Conservation (phyloP, 768 basidiomycete species). For the Hygrophoropsis aurantiaca region DNA sequence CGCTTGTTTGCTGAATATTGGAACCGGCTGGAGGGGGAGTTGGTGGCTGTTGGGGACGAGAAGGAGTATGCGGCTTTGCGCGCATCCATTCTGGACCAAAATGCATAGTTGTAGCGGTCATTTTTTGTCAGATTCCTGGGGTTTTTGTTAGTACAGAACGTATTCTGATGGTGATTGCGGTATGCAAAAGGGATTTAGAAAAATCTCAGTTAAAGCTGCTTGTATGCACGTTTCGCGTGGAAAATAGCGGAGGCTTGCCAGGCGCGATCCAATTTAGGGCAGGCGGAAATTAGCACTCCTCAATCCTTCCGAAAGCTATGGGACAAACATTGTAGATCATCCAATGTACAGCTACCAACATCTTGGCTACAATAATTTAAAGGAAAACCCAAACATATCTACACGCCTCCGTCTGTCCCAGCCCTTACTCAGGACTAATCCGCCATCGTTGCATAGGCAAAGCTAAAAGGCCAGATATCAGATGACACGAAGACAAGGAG, state of each 20-base stretch:
- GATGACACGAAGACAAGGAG: neutral
- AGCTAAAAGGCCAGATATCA: slow-evolving; percentile 38
- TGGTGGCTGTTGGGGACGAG: slow-evolving; percentile 54
- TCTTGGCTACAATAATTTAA: too few species aligned
- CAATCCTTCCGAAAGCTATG: too few species aligned
- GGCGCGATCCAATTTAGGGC: slow-evolving; percentile 28
- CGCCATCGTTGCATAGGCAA: slow-evolving; percentile 74
- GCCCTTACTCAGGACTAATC: slow-evolving; percentile 39
- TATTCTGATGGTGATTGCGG: slow-evolving; percentile 5
- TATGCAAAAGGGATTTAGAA: slow-evolving; percentile 17
- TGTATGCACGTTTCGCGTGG: slow-evolving; percentile 18
- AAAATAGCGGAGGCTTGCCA: slow-evolving; percentile 20
- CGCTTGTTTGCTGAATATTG: slow-evolving; percentile 42
- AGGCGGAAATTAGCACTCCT: slow-evolving; percentile 14
- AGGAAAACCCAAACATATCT: neutral
- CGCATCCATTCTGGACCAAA: slow-evolving; percentile 96
- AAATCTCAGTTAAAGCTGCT: slow-evolving; percentile 13
- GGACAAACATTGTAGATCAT: neutral
- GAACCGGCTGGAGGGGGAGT: slow-evolving; percentile 54
- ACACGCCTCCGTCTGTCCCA: neutral
- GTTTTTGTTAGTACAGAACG: slow-evolving; percentile 5
- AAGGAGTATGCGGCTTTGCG: slow-evolving; percentile 61
- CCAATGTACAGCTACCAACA: neutral
- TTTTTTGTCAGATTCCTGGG: slow-evolving; percentile 28
- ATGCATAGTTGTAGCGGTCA: slow-evolving; percentile 73